phyloP scores from a whole-genome alignment of 2,329 filamentous ascomycete species.

The Cytospora schulzeri region DNA sequence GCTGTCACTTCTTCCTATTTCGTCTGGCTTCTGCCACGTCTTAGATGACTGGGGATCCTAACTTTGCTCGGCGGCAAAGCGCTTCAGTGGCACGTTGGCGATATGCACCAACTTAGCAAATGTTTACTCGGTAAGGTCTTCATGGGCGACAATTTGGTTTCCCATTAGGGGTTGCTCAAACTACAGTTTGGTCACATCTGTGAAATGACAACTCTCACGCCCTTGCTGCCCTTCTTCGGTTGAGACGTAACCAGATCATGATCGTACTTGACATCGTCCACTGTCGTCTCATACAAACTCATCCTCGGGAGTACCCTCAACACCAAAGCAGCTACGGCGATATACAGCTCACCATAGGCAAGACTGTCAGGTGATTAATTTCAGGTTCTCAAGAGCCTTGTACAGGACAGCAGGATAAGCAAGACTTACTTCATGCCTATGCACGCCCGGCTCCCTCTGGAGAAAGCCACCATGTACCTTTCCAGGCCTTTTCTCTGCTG shows the following conservation, averaged over 20 bases:
- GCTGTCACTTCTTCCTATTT: background rate
- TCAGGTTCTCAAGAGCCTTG: background rate
- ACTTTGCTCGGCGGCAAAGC: background rate
- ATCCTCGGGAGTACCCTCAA: slow-evolving; percentile 27
- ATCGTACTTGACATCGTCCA: slow-evolving; percentile 16
- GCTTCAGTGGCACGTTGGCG: too few species aligned
- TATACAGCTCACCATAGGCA: slow-evolving; percentile 28
- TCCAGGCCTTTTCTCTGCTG: slow-evolving; percentile 27
- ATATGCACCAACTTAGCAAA: background rate
- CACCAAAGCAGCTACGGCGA: slow-evolving; percentile 26
- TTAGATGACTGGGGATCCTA: background rate
- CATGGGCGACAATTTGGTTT: background rate
- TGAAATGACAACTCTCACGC: background rate
- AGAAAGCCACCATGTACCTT: slow-evolving; percentile 28
- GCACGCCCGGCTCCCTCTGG: slow-evolving; percentile 32
- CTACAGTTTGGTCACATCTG: background rate
- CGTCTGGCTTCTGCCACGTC: background rate
- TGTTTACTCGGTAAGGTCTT: too few species aligned
- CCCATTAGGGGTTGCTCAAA: background rate
- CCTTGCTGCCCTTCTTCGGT: background rate
- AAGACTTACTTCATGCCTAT: slow-evolving; percentile 34
- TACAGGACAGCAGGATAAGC: background rate
- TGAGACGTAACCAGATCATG: background rate
- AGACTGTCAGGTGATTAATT: slow-evolving; percentile 15
- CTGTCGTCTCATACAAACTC: slow-evolving; percentile 27